Base-by-base conservation (phyloP, 2,329 filamentous ascomycete species). In the Aureobasidium sp. region DNA sequence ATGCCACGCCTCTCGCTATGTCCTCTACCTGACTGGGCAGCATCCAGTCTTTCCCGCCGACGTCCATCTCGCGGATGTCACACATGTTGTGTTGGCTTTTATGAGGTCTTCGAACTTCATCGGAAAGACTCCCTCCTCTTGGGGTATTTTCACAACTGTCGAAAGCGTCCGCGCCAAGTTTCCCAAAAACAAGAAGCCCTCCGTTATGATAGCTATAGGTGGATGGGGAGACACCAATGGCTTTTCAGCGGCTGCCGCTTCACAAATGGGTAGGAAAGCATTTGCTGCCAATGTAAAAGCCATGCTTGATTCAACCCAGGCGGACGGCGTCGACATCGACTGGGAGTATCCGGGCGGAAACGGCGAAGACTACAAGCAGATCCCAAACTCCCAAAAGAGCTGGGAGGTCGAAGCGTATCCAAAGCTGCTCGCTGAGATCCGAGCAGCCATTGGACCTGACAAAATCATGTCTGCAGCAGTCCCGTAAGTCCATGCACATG, bases 141-240 rank as follows among this genome's bases (percentile, higher is more conserved):
- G 80, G 74, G 79, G 81, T 0, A 71, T 87, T 6, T 86, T 85
- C 67, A 82, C 79, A 3, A 77, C 77, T 1, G 76, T 86, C 2
- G 68, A 70, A 3, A 70, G 77, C 14, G 76, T 80, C 15, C 81
- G 84, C 5, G 63, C 69, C 20, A 74, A 77, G 60, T 84, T 87
- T 37, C 17, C 52, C 5, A 85, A 86, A 22, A 86, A 87, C 67
- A 85, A 86, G 22, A 86, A 87, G 66, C 20, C 25, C n/a, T 12
- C n/a, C 3, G 73, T 91, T 25, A 81, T 87, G 76, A 79, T 91
- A 41, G 87, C 88, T 22, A 84, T 91, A 65, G 88, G 88, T 12
- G 88, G 88, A 58, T 91, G 88, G 88, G 87, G 87, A 0, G 86
- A 90, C 64, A 85, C 82, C 0, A 71, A 73, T 7, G 87, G 87